Base-by-base conservation (phyloP, 2,329 filamentous ascomycete genomes). In the Neonectria neomacrospora region DNA sequence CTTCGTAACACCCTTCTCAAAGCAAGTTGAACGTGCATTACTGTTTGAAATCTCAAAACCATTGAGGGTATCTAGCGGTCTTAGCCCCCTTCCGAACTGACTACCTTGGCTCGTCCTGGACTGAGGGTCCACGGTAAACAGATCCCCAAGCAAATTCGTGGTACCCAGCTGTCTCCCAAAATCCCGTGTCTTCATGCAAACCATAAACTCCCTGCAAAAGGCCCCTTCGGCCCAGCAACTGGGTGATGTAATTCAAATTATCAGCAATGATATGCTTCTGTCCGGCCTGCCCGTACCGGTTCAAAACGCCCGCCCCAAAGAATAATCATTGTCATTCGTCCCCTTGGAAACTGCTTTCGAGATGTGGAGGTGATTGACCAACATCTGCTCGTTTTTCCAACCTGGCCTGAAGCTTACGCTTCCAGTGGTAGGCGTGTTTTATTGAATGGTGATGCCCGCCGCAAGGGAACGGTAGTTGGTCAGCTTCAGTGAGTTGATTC, bases 401-500 rank as follows among this genome's bases (percentile, higher is more conserved):
- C 47, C 47, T 22, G 26, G 10, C 4, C 28, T 22, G 9, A 50
- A 9, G 28, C 5, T 10, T 5, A 34, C n/a, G n/a, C n/a, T 18
- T 26, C 54, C 32, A 2, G 39, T 44, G 22, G 8, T 42, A 16
- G 30, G 5, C 32, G n/a, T 18, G 12, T 50, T 22, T 72, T 63
- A 80, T 56, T 78, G 75, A 51, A 79, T 78, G 0, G 76, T 76
- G 20, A 79, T 79, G 14, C 78, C 71, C n/a, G 74, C 74, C 16
- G 77, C 74, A 4, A 88, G 76, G 44, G 85, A 81, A 50, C 81
- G 83, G 65, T 89, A 89, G 71, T 88, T 88, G 32, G 82, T 78
- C 28, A 89, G 71, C 71, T 88, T 88, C 12, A 89, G 78, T 18
- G 86, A 88, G 34, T 83, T 79, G 6, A 87, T 81, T 26, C 83